Base-by-base conservation (phyloP, 768 basidiomycete species). In the Ephemerocybe angulata region DNA sequence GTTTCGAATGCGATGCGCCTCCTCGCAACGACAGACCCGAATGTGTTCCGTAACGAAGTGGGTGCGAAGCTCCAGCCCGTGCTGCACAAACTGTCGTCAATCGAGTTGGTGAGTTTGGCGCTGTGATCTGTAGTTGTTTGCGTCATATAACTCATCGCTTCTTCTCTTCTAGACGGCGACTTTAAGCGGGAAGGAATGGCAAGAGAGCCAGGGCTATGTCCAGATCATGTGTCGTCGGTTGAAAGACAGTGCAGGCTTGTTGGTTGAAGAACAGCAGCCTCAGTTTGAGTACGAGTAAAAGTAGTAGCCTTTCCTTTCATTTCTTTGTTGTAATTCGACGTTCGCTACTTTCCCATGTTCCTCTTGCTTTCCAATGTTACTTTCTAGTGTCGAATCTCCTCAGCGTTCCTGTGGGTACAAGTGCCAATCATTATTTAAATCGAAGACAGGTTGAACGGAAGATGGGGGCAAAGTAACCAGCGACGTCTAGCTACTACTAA, bases 221-320 rank as follows among this genome's bases (percentile, higher is more conserved):
- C 83, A 88, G 59, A 85, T 90, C 52, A 88, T 94, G 83, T 78
- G 80, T 31, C 74, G 89, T 44, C 70, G 89, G 63, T 66, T 92
- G 64, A 76, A 80, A 58, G 88, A 90, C 57, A 80, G 76, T 58
- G 74, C 78, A 24, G 86, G 85, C 17, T 64, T 87, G 56, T 77
- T 79, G 31, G n/a, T n/a, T n/a, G 81, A 78, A 30, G 70, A 70
- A 44, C 28, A 35, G 48, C 12, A 47, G 52, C n/a, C 24, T 24
- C 7, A 27, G 30, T 17, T n/a, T 37, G 51, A 48, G 15, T 29
- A 33, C 21, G 48, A 33, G 17, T 29, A 50, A 50, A 31, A 35
- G n/a, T 50, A 33, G 19, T 50, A 35, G 46, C n/a, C n/a, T n/a
- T n/a, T n/a, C n/a, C n/a, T n/a, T n/a, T n/a, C n/a, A n/a, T n/a